Evolutionary conservation across 2,329 filamentous ascomycete genomes (phyloP), one percentile per base, ranked within the genome.

Genomic region (Aspergillus proliferans): DNA sequence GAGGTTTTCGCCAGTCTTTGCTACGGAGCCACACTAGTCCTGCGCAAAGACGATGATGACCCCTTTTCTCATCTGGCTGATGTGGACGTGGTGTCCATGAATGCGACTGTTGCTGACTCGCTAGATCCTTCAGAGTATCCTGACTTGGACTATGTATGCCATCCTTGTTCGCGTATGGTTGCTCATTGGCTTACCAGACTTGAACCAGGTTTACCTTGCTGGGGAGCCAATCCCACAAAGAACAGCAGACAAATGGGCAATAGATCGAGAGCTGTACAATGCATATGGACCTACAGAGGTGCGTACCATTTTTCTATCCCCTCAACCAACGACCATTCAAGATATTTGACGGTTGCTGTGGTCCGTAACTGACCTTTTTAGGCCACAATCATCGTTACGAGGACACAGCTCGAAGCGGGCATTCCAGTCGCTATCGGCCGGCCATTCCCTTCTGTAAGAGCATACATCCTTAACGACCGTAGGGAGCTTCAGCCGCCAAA

Each of bases 251-350:
- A 45, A 6, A 1, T 74, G 72, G 72, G 51, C 63, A 2, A 18
- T 36, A 5, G 43, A 42, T n/a, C 60, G 51, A 22, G 34, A 22
- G 1, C 21, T 72, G 1, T 73, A 66, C 56, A 76, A 76, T 51
- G 67, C 69, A 62, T 76, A 75, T 47, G 73, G 73, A 0, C 74
- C 74, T 4, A 72, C 70, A 0, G 73, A 40, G 18, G 38, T 40
- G 38, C 7, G 38, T 21, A 19, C 34, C 14, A 36, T 36, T 36
- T 3, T 18, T 9, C 8, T 18, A 36, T 18, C 6, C n/a, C 14
- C 14, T 6, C 33, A n/a, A 8, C n/a, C 5, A 36, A 6, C 6
- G n/a, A 15, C 14, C 34, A 9, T 36, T 36, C 10, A n/a, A 38
- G n/a, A 18, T 7, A 6, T 38, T n/a, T 38, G 18, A 7, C 34